Base-by-base conservation (phyloP, 2,329 filamentous ascomycete species). In the Neofusicoccum parvum region DNA sequence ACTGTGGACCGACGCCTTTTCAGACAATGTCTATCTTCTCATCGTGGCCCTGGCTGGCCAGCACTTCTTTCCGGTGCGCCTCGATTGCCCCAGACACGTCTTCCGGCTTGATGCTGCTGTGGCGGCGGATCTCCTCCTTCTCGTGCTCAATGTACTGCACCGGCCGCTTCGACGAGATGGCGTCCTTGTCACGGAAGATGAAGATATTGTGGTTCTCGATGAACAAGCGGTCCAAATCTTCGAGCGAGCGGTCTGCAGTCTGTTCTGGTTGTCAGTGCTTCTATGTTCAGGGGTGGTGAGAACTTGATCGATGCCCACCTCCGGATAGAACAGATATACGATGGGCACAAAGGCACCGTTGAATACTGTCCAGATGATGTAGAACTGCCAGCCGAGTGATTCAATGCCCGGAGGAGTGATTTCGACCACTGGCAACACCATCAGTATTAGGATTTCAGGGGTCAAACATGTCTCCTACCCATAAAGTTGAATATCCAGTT, bases 401-500 rank as follows among this genome's bases (percentile, higher is more conserved):
- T 78, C 69, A 41, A 82, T 81, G 0, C 80, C 80, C 2, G 78
- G 78, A 0, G 80, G 81, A 0, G 80, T 83, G 56, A 82, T 79
- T 66, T 80, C 73, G 14, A 80, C 79, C 20, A 81, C 74, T 54
- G 36, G 9, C 11, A 17, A n/a, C 10, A 3, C 6, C 7, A 48
- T 54, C 20, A 46, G 23, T 34, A 50, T 14, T 12, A 2, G 1
- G 1, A n/a, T 43, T 15, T 12, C 12, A 37, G 36, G 1, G 27
- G 27, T 15, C 10, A 63, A 32, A 20, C 27, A 12, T 15, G 15
- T n/a, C n/a, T 62, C 69, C 45, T 65, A 68, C 66, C 71, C 70
- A 73, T 74, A 66, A 80, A 82, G 62, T 79, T 82, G 69, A 78
- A 80, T 11, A 82, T 80, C 83, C 82, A 85, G 56, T 85, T 83